A percentile compares a stretch with the other conserved stretches of the same genome.
Evolutionary conservation across 2,329 filamentous ascomycete species (phyloP).

Genomic region (Aspergillus sp.): DNA sequence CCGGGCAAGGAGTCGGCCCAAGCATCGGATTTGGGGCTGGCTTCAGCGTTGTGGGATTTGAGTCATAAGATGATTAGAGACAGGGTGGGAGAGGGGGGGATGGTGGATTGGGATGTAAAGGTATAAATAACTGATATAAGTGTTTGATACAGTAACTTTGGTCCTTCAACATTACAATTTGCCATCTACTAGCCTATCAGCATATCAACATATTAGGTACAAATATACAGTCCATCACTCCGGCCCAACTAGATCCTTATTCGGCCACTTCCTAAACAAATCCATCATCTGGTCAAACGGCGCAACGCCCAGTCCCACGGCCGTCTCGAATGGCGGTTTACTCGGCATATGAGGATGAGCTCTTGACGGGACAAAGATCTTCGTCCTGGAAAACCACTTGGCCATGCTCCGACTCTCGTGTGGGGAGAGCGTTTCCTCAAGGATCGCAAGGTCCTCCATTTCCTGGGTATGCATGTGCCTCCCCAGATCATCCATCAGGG

Average conservation of each 20-base stretch:
- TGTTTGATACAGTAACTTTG: neutral
- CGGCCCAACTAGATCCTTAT: neutral
- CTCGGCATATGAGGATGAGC: constrained; percentile 52
- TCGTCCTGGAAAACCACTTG: constrained; percentile 51
- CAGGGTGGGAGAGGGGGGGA: constrained; percentile 41
- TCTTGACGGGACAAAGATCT: constrained; percentile 52
- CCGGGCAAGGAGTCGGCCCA: constrained; percentile 42
- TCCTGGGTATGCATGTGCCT: constrained; percentile 54
- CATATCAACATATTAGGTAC: too few relatives aligned
- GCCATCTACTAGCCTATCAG: too few relatives aligned
- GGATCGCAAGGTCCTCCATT: constrained; percentile 45
- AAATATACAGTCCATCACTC: neutral
- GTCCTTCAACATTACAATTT: too few relatives aligned
- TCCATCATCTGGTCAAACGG: constrained; percentile 54
- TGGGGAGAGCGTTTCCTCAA: constrained; percentile 44
- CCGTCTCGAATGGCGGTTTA: constrained; percentile 56
- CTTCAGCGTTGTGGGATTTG: constrained; percentile 41
- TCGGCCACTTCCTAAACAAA: constrained; percentile 10
- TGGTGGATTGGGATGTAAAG: constrained; percentile 34
- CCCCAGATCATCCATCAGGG: constrained; percentile 43
- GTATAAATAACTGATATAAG: neutral
- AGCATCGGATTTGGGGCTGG: constrained; percentile 42
- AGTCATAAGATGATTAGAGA: constrained; percentile 42
- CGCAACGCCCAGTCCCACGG: constrained; percentile 53
- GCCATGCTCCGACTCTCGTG: constrained; percentile 38